These are phyloP conservation scores for Paragyromitra xinjiangensis DNA, from an alignment of 495 filamentous ascomycete species.

Conservation along the genomic window DNA sequence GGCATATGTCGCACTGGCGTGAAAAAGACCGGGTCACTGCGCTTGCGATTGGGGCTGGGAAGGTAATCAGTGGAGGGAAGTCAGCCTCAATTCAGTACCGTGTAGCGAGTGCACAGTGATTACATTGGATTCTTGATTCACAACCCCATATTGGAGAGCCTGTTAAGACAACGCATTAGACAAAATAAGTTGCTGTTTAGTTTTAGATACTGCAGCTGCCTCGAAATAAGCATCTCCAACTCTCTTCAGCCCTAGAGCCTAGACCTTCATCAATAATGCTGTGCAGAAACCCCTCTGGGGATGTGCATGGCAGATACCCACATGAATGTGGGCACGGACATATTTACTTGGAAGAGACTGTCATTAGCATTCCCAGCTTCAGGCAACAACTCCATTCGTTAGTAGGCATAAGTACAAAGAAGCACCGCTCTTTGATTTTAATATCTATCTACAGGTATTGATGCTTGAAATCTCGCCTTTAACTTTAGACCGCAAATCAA, in stretches of 20 bases:
- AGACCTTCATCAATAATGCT: not conserved
- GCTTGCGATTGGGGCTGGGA: not conserved
- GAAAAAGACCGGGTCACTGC: not conserved
- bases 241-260: not conserved
- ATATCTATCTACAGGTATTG: slow-evolving; percentile 31
- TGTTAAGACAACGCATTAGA: not conserved
- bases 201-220: not conserved
- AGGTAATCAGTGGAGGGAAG: not conserved
- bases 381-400: not conserved
- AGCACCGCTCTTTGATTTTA: slow-evolving; percentile 20
- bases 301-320: not conserved
- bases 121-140: not conserved
- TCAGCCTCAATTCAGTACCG: not conserved
- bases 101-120: not conserved
- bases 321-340: not conserved
- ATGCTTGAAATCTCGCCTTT: slow-evolving; percentile 10
- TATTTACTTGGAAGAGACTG: not conserved
- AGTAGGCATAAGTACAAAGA: not conserved
- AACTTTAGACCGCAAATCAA: not conserved
- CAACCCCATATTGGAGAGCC: not conserved
- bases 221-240: not conserved
- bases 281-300: no score
- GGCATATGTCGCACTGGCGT: not conserved
- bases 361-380: not conserved
- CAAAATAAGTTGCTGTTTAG: not conserved